Percentiles rank a stretch among this genome's conserved stretches.
phyloP scores from a whole-genome alignment of 2,329 filamentous ascomycete species.

The Beauveria asiatica region DNA sequence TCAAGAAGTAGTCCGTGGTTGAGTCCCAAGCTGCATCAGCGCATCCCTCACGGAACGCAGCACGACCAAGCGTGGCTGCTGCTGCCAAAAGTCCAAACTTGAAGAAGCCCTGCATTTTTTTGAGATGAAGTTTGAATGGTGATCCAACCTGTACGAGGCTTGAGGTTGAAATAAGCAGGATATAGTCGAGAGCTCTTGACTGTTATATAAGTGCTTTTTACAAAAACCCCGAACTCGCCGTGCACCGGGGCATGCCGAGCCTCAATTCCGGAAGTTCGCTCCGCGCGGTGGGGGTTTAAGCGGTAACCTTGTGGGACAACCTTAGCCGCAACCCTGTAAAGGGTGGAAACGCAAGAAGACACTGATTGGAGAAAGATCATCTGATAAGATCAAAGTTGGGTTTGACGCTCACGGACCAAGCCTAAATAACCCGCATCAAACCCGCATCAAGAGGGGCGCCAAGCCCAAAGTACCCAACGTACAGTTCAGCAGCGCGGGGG shows the following conservation, averaged over 20 bases:
- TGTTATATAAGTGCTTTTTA: neutral
- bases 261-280: neutral
- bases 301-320: neutral
- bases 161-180: neutral
- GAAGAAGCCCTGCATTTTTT: neutral
- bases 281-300: neutral
- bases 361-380: constrained; percentile 3
- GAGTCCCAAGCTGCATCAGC: constrained; percentile 10
- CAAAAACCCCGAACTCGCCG: neutral
- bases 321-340: neutral
- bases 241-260: neutral
- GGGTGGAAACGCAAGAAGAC: too few species aligned
- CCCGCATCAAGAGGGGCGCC: neutral
- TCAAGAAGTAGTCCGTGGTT: constrained; percentile 6
- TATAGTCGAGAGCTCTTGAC: neutral
- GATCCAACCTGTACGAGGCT: neutral
- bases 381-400: neutral
- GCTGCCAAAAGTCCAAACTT: neutral
- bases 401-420: neutral
- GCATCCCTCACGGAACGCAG: constrained; percentile 6
- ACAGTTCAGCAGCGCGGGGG: neutral
- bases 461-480: neutral
- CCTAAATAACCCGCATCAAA: neutral
- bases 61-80: neutral
- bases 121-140: neutral